Conservation (phyloP, 2,329 filamentous ascomycete species). For the Pyrenophora graminea region DNA sequence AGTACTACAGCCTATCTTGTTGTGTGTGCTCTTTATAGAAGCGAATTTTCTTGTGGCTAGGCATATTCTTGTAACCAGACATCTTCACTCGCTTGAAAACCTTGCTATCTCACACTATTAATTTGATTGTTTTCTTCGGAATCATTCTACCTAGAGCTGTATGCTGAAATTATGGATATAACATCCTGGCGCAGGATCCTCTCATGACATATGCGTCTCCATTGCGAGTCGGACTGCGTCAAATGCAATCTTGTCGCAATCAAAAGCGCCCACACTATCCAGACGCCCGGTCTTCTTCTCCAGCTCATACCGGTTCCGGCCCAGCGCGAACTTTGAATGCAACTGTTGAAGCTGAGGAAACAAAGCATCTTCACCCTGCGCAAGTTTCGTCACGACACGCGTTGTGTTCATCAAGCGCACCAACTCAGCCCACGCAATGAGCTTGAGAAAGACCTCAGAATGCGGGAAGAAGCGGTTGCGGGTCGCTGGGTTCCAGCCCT, state of each 20-base stretch:
- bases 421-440: constrained; percentile 19
- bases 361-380: neutral
- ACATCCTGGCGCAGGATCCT: too few relatives aligned
- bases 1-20: too few relatives aligned
- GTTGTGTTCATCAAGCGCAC: constrained; percentile 17
- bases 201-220: neutral
- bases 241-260: constrained; percentile 15
- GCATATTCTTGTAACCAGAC: too few relatives aligned
- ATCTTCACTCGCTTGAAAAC: too few relatives aligned
- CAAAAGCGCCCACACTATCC: neutral
- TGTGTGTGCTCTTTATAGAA: too few relatives aligned
- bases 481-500: constrained; percentile 9
- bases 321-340: constrained; percentile 8
- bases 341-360: constrained; percentile 11
- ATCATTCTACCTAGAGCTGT: too few relatives aligned
- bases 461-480: constrained; percentile 8
- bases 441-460: constrained; percentile 13
- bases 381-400: neutral
- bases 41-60: too few relatives aligned
- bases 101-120: too few relatives aligned
- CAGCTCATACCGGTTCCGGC: constrained; percentile 11
- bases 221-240: constrained; percentile 11
- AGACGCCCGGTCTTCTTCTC: constrained; percentile 13
- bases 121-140: too few relatives aligned
- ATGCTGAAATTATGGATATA: too few relatives aligned